Evolutionary conservation across 2,329 filamentous ascomycete genomes (phyloP).

Genomic region (Penicillium janthinellum): DNA sequence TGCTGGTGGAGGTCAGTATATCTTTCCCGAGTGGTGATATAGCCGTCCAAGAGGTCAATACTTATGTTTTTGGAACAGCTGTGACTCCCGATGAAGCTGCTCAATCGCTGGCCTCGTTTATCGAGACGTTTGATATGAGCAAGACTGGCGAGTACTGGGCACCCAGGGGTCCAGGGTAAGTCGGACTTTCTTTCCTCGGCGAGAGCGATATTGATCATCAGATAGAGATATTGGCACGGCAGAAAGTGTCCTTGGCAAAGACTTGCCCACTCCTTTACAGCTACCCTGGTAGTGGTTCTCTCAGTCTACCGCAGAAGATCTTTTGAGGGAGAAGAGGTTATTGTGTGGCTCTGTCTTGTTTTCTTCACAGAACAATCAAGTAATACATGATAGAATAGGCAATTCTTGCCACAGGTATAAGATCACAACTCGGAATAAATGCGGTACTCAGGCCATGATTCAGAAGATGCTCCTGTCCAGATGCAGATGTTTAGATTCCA

Average conservation of each 20-base stretch:
- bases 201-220: slow-evolving; percentile 8
- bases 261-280: slow-evolving; percentile 64
- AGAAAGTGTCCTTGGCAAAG: slow-evolving; percentile 62
- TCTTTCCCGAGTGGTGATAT: background rate
- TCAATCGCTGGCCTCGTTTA: slow-evolving; percentile 62
- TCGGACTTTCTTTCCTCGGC: slow-evolving; percentile 14
- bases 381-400: background rate
- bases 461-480: background rate
- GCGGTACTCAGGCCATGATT: background rate
- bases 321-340: background rate
- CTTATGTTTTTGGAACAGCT: slow-evolving; percentile 45
- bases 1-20: slow-evolving; percentile 58
- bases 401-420: background rate
- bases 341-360: background rate
- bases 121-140: slow-evolving; percentile 62
- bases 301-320: background rate
- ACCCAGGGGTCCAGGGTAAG: slow-evolving; percentile 66
- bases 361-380: background rate
- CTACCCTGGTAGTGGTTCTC: slow-evolving; percentile 60
- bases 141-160: slow-evolving; percentile 75
- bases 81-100: slow-evolving; percentile 70
- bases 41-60: background rate
- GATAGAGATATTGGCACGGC: slow-evolving; percentile 69
- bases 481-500: background rate
- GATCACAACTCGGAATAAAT: background rate